A percentile compares a stretch with the other conserved stretches of the same genome.
These are phyloP conservation scores for Penicillium riverlandense DNA, from an alignment of 495 filamentous ascomycete species.

Conservation along the genomic window DNA sequence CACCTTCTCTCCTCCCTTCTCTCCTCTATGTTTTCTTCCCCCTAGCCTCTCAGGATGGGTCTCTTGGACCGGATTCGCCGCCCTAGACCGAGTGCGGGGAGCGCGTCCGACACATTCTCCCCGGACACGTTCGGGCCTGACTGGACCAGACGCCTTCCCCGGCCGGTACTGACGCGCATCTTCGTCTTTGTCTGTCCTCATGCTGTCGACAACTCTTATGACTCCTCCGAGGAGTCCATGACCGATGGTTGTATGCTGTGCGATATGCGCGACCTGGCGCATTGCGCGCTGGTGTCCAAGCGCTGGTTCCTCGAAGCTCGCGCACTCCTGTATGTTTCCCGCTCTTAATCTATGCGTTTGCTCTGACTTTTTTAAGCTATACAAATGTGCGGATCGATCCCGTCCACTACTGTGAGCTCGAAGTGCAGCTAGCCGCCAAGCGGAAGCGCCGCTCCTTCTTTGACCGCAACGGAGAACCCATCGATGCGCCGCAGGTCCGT, in stretches of 20 bases:
- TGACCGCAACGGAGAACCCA: conserved; percentile 65
- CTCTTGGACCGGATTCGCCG: conserved; percentile 30
- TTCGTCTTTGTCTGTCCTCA: conserved; percentile 83
- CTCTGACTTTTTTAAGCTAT: conserved; percentile 49
- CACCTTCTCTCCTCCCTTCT: background rate
- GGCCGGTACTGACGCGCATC: conserved; percentile 60
- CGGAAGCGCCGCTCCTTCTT: conserved; percentile 71
- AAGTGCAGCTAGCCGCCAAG: conserved; percentile 67
- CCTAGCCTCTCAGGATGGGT: conserved; percentile 23
- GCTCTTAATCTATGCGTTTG: background rate
- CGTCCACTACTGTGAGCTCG: conserved; percentile 90
- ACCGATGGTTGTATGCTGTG: conserved; percentile 91
- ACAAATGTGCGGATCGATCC: conserved; percentile 84
- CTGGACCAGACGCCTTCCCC: conserved; percentile 48
- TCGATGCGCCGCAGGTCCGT: conserved; percentile 70
- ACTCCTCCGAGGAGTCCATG: conserved; percentile 73
- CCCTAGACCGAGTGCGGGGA: conserved; percentile 27
- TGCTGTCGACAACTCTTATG: conserved; percentile 64
- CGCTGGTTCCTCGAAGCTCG: conserved; percentile 57
- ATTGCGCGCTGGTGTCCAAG: conserved; percentile 64
- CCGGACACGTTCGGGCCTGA: conserved; percentile 28
- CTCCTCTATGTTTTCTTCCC: background rate
- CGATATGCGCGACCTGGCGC: conserved; percentile 84
- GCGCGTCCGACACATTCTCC: conserved; percentile 14
- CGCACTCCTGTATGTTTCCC: conserved; percentile 43